Evolutionary conservation across 2,329 filamentous ascomycete species (phyloP), one percentile per base, ranked within the genome.

Genomic region (Apiospora kogelbergensis): DNA sequence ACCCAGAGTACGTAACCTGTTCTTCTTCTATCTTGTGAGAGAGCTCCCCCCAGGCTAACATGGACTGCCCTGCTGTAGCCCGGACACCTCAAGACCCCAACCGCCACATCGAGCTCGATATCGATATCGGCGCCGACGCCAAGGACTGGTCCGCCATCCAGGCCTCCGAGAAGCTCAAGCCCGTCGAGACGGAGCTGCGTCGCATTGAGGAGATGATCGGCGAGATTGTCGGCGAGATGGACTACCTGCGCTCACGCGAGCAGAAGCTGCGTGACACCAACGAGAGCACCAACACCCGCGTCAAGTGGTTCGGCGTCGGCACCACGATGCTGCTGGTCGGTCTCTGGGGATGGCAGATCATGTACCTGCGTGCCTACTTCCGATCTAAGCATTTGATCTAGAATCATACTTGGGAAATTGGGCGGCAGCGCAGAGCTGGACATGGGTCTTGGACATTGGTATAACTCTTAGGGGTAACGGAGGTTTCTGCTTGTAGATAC

Each of bases 141-240:
- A 97, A 97, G 82, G 96, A 99, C 84, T 99, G 96, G 96, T 94
- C 91, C 73, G 94, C 94, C 75, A 97, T 98, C 80, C 94, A 98
- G 84, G 94, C 94, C 69, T 93, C 91, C 72, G 96, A 99, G 89
- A 98, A 98, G 87, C 90, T 99, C 76, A 97, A 97, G 88, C 96
- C 96, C 64, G 90, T 98, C 76, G 96, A 99, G 84, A 94, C 93
- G 22, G 96, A 98, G 81, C 89, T 99, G 78, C 91, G 95, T 77
- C 90, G 94, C 74, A 93, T 98, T 78, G 94, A 97, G 81, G 96
- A 98, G 84, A 88, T 95, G 79, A 92, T 97, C 46, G 87, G 86
- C 73, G 95, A 98, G 84, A 90, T 98, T 72, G 95, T 98, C 65
- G 82, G 82, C 72, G 95, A 98, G 87, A 97, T 99, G 95, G 95